Evolutionary conservation across 176 grass and related monocot genomes (phyloP).

Genomic region (Paspalum vaginatum): DNA sequence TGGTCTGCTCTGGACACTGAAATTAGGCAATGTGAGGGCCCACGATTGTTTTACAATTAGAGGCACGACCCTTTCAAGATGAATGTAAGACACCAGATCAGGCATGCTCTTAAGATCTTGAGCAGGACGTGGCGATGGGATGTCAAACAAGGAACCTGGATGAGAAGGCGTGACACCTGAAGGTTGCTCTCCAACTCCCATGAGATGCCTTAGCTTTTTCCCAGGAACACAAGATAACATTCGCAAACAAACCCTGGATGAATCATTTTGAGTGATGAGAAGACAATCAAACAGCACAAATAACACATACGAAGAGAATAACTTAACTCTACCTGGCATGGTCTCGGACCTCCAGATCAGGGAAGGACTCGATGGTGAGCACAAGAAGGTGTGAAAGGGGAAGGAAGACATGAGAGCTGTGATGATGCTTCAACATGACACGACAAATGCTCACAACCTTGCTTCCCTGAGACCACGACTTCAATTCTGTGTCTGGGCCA

Average conservation of each 20-base stretch:
- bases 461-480: constrained; percentile 90
- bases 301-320: constrained; percentile 17
- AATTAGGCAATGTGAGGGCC: constrained; percentile 68
- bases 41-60: constrained; percentile 87
- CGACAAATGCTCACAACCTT: constrained; percentile 81
- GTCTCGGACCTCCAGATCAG: constrained; percentile 93
- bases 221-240: constrained; percentile 89
- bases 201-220: constrained; percentile 82
- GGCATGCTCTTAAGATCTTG: constrained; percentile 59
- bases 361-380: constrained; percentile 71
- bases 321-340: constrained; percentile 68
- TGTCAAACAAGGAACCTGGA: constrained; percentile 66
- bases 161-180: constrained; percentile 60
- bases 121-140: constrained; percentile 49
- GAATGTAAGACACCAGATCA: constrained; percentile 73
- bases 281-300: constrained; percentile 29
- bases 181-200: constrained; percentile 66
- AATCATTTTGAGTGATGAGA: constrained; percentile 42
- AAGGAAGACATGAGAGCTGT: constrained; percentile 71
- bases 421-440: constrained; percentile 78
- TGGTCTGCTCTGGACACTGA: constrained; percentile 52
- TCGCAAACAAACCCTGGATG: constrained; percentile 78
- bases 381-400: constrained; percentile 67
- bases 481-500: constrained; percentile 60
- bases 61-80: constrained; percentile 73